phyloP scores from a whole-genome alignment of 73 alveolate species.

The Blepharisma japonicum region DNA sequence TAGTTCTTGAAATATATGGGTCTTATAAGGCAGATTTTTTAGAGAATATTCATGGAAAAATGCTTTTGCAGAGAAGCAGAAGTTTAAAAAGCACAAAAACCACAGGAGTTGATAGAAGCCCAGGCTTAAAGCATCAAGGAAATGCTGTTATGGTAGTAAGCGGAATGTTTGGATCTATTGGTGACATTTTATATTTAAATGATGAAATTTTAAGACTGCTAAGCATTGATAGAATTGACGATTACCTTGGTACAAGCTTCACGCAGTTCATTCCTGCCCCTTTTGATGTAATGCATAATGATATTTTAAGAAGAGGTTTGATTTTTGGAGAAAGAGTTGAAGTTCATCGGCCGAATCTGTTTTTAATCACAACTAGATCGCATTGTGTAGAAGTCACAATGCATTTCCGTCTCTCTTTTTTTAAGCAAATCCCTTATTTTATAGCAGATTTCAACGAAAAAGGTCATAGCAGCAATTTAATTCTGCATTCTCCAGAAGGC shows the following conservation, averaged over 20 bases:
- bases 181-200: slow-evolving; percentile 4
- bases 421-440: slow-evolving; percentile 5
- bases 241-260: background rate
- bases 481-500: slow-evolving; percentile 18
- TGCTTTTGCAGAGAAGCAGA: background rate
- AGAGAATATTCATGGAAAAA: background rate
- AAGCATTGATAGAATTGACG: background rate
- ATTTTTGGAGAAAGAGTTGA: background rate
- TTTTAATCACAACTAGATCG: background rate
- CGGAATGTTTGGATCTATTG: slow-evolving; percentile 11
- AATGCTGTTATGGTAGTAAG: slow-evolving; percentile 1
- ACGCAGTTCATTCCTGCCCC: slow-evolving; percentile 5
- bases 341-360: background rate
- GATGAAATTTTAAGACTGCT: background rate
- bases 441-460: background rate
- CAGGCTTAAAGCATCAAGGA: background rate
- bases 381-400: slow-evolving; percentile 14
- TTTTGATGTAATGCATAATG: slow-evolving; percentile 22
- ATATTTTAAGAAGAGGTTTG: background rate
- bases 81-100: no score
- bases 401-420: background rate
- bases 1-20: background rate
- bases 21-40: background rate
- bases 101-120: background rate
- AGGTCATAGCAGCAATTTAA: background rate